Evolutionary conservation across 176 grass and related monocot genomes (phyloP).

Genomic region (Elaeis guineensis): DNA sequence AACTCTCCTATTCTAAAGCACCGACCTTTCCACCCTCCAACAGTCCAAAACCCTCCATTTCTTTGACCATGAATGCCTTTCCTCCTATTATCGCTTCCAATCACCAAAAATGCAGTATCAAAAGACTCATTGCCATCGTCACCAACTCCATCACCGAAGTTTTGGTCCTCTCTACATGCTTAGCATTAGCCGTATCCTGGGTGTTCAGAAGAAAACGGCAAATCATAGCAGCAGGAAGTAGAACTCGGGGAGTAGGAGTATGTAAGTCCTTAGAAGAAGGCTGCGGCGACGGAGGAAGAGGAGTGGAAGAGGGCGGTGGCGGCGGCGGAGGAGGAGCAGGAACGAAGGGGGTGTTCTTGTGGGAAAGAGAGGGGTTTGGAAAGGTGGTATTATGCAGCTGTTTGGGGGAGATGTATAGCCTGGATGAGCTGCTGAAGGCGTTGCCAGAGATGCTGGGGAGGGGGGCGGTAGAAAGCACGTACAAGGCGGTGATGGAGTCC

Average conservation of each 20-base stretch:
- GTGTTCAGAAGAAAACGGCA: conserved; percentile 41
- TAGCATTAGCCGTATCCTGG: conserved; percentile 13
- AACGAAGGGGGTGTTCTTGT: conserved; percentile 44
- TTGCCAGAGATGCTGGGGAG: conserved; percentile 96
- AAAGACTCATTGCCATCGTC: conserved; percentile 31
- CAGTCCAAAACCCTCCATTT: conserved; percentile 21
- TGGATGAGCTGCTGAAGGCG: conserved; percentile 84
- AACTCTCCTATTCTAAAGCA: conserved; percentile 13
- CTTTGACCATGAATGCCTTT: conserved; percentile 35
- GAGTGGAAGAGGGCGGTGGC: neutral
- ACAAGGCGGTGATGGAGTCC: conserved; percentile 96
- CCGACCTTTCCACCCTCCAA: neutral
- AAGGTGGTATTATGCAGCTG: conserved; percentile 84
- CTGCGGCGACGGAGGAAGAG: neutral
- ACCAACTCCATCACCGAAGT: conserved; percentile 39
- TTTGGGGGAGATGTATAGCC: conserved; percentile 48
- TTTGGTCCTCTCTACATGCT: conserved; percentile 31
- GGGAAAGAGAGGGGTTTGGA: conserved; percentile 77
- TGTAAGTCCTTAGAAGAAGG: conserved; percentile 3
- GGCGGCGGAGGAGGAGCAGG: neutral
- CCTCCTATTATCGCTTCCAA: conserved; percentile 17
- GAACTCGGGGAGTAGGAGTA: neutral
- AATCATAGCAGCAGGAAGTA: conserved; percentile 28
- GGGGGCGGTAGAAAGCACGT: conserved; percentile 81
- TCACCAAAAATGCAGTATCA: conserved; percentile 18